phyloP scores from a whole-genome alignment of 352 stramenopile genomes.

The Peronospora farinosa region DNA sequence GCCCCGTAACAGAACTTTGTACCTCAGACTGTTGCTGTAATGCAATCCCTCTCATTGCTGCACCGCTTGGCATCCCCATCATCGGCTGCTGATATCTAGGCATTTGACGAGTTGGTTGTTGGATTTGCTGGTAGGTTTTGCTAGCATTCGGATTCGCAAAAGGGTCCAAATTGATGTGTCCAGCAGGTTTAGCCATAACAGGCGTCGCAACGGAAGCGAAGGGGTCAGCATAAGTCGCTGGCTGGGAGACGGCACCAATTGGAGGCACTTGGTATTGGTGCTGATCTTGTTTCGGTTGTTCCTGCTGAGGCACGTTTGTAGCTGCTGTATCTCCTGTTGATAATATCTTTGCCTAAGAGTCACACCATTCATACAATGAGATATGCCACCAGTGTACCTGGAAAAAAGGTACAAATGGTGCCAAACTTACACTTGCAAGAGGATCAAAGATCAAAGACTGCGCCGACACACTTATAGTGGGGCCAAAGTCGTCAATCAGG shows the following conservation, averaged over 20 bases:
- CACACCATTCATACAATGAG: constrained; percentile 12
- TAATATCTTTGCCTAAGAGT: constrained; percentile 28
- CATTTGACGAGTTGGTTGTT: constrained; percentile 20
- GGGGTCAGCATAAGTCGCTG: constrained; percentile 47
- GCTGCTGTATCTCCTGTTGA: constrained; percentile 9
- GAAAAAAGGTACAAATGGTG: background rate
- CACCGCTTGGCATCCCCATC: constrained; percentile 18
- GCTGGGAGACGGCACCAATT: constrained; percentile 10
- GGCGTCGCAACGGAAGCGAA: constrained; percentile 47
- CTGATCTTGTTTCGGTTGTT: constrained; percentile 22
- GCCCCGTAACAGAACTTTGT: constrained; percentile 17
- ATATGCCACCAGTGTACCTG: background rate
- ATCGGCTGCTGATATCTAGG: constrained; percentile 24
- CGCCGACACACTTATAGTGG: constrained; percentile 52
- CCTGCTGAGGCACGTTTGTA: constrained; percentile 7
- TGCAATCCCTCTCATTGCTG: constrained; percentile 18
- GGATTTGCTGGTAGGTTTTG: constrained; percentile 24
- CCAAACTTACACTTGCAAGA: constrained; percentile 43
- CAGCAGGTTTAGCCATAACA: constrained; percentile 35
- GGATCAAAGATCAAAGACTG: constrained; percentile 74
- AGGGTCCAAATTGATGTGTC: constrained; percentile 48
- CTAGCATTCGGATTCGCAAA: constrained; percentile 32
- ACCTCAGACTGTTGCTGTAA: constrained; percentile 27
- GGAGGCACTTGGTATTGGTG: constrained; percentile 11
- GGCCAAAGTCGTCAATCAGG: constrained; percentile 64